phyloP scores from a whole-genome alignment of 352 stramenopile species.

The Phytophthora citricola region DNA sequence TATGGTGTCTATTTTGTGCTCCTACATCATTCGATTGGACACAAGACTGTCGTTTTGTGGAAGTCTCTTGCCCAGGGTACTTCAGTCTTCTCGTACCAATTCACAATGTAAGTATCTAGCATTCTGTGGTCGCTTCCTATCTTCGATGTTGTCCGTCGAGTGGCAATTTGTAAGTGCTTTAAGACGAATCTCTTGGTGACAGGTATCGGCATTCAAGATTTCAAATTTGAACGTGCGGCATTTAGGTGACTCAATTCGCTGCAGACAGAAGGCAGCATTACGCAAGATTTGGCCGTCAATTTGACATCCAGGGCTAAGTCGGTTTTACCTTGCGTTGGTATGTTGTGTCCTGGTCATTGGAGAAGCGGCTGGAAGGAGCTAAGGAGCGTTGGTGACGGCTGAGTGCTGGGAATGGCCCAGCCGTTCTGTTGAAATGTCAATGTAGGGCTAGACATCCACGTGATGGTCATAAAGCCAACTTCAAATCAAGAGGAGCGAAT shows the following conservation, averaged over 20 bases:
- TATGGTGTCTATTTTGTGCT: too few species aligned
- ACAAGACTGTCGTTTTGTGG: too few species aligned
- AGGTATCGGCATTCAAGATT: background rate
- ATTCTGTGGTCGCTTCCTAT: background rate
- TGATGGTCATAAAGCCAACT: background rate
- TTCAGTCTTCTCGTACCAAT: too few species aligned
- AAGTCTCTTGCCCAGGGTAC: too few species aligned
- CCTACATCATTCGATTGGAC: too few species aligned
- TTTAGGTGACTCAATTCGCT: background rate
- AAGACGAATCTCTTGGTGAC: conserved; percentile 5
- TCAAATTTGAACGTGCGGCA: background rate
- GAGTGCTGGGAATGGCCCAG: background rate
- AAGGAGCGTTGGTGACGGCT: background rate
- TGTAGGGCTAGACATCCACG: background rate
- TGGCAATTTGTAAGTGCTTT: background rate
- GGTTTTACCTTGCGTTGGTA: background rate
- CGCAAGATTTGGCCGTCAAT: conserved; percentile 1
- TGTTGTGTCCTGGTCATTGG: background rate
- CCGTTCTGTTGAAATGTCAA: conserved; percentile 7
- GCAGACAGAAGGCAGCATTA: background rate
- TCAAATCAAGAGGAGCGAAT: conserved; percentile 5
- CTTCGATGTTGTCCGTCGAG: background rate
- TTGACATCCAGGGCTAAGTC: background rate
- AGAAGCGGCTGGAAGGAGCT: background rate
- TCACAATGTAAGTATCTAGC: too few species aligned